phyloP scores from a whole-genome alignment of 1,284 basidiomycete genomes.

The Boletus mariae region DNA sequence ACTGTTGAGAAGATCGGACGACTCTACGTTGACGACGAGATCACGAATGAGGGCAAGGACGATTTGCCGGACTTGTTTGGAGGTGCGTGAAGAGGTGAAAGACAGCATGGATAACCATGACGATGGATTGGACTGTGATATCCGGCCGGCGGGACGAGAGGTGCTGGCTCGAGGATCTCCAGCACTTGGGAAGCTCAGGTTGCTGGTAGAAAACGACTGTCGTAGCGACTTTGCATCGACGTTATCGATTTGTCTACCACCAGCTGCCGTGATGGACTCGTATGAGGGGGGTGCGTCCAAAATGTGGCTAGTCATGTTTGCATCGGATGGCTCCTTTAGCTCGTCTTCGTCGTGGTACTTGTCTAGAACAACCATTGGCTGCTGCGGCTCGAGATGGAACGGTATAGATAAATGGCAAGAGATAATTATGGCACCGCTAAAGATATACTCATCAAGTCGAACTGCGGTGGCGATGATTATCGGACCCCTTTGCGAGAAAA shows the following conservation, averaged over 20 bases:
- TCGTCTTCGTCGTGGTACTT: slow-evolving; percentile 13
- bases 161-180: neutral
- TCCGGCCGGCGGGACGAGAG: neutral
- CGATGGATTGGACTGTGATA: slow-evolving; percentile 3
- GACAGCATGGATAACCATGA: slow-evolving; percentile 27
- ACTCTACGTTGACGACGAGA: slow-evolving; percentile 35
- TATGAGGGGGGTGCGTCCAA: slow-evolving; percentile 24
- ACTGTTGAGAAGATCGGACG: slow-evolving; percentile 40
- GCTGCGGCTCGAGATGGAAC: neutral
- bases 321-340: neutral
- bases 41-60: slow-evolving; percentile 46
- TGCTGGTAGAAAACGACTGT: neutral
- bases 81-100: slow-evolving; percentile 34
- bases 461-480: too few species aligned
- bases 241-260: slow-evolving; percentile 22
- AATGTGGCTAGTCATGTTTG: neutral
- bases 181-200: neutral
- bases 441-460: too few species aligned
- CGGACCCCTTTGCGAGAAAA: too few species aligned
- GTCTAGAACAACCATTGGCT: slow-evolving; percentile 12
- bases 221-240: slow-evolving; percentile 6
- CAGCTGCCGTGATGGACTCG: slow-evolving; percentile 11
- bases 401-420: neutral
- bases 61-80: slow-evolving; percentile 45
- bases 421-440: too few species aligned